Evolutionary conservation across 768 basidiomycete genomes (phyloP), one percentile per base, ranked within the genome.

Genomic region (Artomyces pyxidatus): DNA sequence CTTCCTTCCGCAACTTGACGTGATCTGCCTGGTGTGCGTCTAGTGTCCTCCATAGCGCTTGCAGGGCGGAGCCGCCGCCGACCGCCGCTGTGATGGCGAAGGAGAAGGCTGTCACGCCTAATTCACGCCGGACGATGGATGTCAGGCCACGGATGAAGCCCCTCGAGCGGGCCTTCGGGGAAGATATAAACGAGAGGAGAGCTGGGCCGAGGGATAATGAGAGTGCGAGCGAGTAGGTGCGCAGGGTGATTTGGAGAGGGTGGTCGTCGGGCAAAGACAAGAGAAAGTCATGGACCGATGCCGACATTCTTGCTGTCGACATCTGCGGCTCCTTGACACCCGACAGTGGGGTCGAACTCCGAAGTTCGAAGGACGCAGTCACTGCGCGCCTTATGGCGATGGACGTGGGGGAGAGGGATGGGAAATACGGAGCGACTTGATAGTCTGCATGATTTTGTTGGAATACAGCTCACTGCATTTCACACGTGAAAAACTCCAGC

Each of bases 171-270:
- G 60, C 41, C 44, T 54, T 65, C 3, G 51, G 40, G 4, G 74
- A 65, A 1, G 68, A 63, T 10, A 78, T 28, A 51, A 83, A 71
- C 1, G 81, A 77, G 3, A 86, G 50, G 9, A 87, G 64, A 2
- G 76, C 70, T 1, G 87, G 86, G 2, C 78, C 78, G n/a, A 89
- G 71, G 1, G 79, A 78, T 19, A 88, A 71, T 2, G 77, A 80
- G 8, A 85, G 68, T 0, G 77, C 72, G 9, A 89, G 74, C 4
- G 69, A 71, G 63, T 87, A 89, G 0, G 88, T 83, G 54, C 86
- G 74, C 26, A 83, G 60, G 1, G 81, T 73, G 37, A 85, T 68
- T 47, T 78, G 80, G 12, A 70, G 56, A 2, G 81, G 79, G 57
- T 84, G 80, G 28, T 66, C 59, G 47, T 49, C 44, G 29, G 59